Percentiles rank a stretch among this genome's conserved stretches.
Evolutionary conservation across 805 yeast genomes (phyloP).

Genomic region (Zygosaccharomyces lentus): DNA sequence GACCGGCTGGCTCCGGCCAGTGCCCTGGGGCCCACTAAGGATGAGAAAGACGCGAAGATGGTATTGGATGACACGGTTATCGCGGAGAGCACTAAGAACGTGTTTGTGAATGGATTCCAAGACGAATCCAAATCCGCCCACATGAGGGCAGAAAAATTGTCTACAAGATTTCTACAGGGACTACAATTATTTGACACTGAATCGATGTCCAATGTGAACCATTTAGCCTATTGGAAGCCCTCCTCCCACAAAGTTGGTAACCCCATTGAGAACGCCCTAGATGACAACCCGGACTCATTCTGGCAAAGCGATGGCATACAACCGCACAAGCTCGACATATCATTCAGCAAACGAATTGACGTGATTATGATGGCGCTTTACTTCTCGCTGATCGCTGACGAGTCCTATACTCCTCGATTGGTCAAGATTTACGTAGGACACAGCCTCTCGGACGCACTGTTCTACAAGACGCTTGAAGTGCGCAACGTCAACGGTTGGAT

Average conservation of each 20-base stretch:
- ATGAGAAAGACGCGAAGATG: constrained; percentile 5
- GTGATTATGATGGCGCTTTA: constrained; percentile 66
- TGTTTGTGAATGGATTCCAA: constrained; percentile 18
- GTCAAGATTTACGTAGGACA: constrained; percentile 34
- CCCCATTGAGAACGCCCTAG: constrained; percentile 67
- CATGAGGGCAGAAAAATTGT: constrained; percentile 16
- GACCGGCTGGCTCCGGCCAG: constrained; percentile 9
- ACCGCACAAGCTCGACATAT: constrained; percentile 79
- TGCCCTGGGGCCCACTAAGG: constrained; percentile 6
- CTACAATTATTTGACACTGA: constrained; percentile 22
- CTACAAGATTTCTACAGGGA: constrained; percentile 22
- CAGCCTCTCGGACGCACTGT: constrained; percentile 26
- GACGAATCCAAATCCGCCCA: constrained; percentile 21
- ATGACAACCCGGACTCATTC: constrained; percentile 63
- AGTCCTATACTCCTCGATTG: constrained; percentile 78
- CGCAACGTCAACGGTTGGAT: constrained; percentile 34
- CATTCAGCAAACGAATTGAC: constrained; percentile 71
- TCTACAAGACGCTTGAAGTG: constrained; percentile 27
- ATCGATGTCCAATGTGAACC: constrained; percentile 71
- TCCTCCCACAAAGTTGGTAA: constrained; percentile 71
- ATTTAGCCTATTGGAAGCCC: constrained; percentile 77
- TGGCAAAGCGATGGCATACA: constrained; percentile 97
- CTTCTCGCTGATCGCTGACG: constrained; percentile 69
- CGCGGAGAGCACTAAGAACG: constrained; percentile 13
- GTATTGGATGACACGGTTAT: constrained; percentile 20